Evolutionary conservation across 1,139 yeast genomes (phyloP), one percentile per base, ranked within the genome.

Genomic region (Taphrina confusa): DNA sequence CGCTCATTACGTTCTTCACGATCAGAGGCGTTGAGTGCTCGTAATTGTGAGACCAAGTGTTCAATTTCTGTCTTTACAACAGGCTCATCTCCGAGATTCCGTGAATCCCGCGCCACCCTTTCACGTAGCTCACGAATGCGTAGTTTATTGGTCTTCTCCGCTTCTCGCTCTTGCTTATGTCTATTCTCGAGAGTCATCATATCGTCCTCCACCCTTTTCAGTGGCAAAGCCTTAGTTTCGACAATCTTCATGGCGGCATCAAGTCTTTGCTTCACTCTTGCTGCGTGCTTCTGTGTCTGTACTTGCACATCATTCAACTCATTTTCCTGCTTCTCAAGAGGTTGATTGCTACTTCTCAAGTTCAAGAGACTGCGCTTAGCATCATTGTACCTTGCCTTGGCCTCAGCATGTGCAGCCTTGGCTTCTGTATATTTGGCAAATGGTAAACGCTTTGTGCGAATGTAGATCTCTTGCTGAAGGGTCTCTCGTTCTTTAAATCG

Each of bases 31-130:
- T 80, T 81, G 54, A 78, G 72, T 12, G 70, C 69, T 31, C 75
- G 72, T 51, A 76, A 74, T 58, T 74, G 74, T n/a, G 68, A 71
- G 63, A 79, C 82, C 62, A 79, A 74, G 59, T 82, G 85, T 55
- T 81, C 80, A 2, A 82, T 71, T 64, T 76, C 75, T 57, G 75
- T 73, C 68, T 84, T 84, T 44, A 75, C 70, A 11, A 75, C 76
- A 8, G 84, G 72, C 49, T 81, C 80, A 37, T 72, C 67, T 31
- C 78, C 47, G 3, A 57, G 25, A 8, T 27, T 30, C 23, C 44
- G 57, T 20, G 60, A 39, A 28, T 50, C 58, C 12, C 23, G 16
- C 2, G 52, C 37, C 4, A 16, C 28, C 68, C 40, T 78, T 75
- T 30, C 72, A 73, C 65, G 78, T 75, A 57, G 62, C 71, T 30